Evolutionary conservation across 1,284 basidiomycete genomes (phyloP).

Genomic region (Cystobasidiaceae sp.): DNA sequence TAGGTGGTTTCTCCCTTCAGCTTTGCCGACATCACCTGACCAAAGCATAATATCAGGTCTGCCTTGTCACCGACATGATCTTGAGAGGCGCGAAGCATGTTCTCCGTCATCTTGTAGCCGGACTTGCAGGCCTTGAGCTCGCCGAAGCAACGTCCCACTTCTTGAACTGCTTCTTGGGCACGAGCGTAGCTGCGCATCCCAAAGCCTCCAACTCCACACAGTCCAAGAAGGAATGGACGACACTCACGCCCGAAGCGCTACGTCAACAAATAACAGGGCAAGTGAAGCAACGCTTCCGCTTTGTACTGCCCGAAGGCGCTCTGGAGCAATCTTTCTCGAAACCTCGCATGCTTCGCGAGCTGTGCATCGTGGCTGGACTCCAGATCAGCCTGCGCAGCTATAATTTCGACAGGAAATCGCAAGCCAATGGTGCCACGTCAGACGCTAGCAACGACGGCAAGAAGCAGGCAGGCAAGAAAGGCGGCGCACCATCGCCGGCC

Average conservation of each 20-base stretch:
- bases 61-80: constrained; percentile 55
- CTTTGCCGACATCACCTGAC: background rate
- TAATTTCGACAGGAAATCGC: constrained; percentile 44
- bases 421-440: constrained; percentile 29
- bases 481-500: constrained; percentile 41
- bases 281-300: constrained; percentile 52
- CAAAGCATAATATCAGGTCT: constrained; percentile 38
- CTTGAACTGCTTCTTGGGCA: constrained; percentile 57
- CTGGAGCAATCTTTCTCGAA: constrained; percentile 48
- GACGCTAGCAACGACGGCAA: constrained; percentile 23
- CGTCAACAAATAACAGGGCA: constrained; percentile 48
- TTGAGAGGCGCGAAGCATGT: constrained; percentile 55
- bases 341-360: constrained; percentile 53
- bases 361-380: constrained; percentile 53
- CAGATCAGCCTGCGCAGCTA: constrained; percentile 55
- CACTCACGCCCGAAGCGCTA: constrained; percentile 52
- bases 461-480: constrained; percentile 45
- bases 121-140: constrained; percentile 47
- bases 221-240: constrained; percentile 47
- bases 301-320: constrained; percentile 48
- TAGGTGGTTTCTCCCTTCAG: too few relatives aligned
- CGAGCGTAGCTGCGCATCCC: constrained; percentile 49
- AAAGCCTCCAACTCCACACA: constrained; percentile 47
- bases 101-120: constrained; percentile 49
- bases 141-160: constrained; percentile 53